Evolutionary conservation across 1,284 basidiomycete genomes (phyloP).

Genomic region (Pseudozyma thailandica): DNA sequence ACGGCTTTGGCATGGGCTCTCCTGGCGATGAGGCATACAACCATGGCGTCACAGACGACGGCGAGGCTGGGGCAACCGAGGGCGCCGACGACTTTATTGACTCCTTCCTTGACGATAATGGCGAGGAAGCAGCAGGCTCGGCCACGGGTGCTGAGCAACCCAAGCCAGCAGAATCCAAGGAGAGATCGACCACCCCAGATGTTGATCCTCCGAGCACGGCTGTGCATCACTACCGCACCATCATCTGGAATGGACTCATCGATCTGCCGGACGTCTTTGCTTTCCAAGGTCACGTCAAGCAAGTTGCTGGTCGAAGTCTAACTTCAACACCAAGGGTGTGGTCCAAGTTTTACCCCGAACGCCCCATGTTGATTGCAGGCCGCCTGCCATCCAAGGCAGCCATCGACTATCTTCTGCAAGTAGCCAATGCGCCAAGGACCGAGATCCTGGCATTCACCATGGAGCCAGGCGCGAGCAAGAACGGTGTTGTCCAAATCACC

Average conservation of each 20-base stretch:
- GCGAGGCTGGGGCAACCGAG: constrained; percentile 1
- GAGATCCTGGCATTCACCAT: constrained; percentile 56
- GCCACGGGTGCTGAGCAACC: neutral
- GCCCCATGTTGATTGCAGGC: constrained; percentile 56
- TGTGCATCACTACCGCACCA: constrained; percentile 23
- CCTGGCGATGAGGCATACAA: constrained; percentile 13
- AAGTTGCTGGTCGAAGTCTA: constrained; percentile 50
- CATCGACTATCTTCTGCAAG: constrained; percentile 61
- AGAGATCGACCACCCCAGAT: constrained; percentile 42
- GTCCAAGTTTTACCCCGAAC: constrained; percentile 51
- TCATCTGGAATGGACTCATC: constrained; percentile 65
- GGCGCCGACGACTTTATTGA: constrained; percentile 60
- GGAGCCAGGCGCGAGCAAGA: constrained; percentile 43
- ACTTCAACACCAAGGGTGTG: constrained; percentile 24
- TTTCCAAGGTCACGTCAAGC: constrained; percentile 59
- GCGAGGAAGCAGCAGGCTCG: neutral
- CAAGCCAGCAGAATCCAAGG: neutral
- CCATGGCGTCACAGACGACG: constrained; percentile 1
- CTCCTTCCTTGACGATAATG: constrained; percentile 51
- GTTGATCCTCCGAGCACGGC: constrained; percentile 26
- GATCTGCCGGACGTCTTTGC: constrained; percentile 63
- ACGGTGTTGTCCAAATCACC: constrained; percentile 5
- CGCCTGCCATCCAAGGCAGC: constrained; percentile 60
- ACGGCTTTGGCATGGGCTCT: constrained; percentile 28
- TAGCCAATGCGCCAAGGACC: constrained; percentile 54